Base-by-base conservation (phyloP, 2,329 filamentous ascomycete species). In the Bipolaris cookei region DNA sequence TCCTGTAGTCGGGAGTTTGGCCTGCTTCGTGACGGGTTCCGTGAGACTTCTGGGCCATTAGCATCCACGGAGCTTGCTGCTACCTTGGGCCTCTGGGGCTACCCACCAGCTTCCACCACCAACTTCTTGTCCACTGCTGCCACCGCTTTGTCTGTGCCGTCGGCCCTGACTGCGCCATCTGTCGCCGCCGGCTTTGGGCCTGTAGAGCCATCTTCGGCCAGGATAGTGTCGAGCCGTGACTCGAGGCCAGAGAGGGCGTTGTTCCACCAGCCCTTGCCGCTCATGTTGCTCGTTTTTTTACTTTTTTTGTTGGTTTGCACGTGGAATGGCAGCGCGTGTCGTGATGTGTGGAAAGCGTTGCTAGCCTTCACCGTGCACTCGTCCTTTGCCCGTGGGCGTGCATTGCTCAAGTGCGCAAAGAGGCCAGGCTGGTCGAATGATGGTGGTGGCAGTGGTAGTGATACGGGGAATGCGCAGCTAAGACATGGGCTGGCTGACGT, bases 161-260 rank as follows among this genome's bases (percentile, higher is more conserved):
- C 70, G 23, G 70, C 64, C 50, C 72, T 73, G 52, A 72, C 69
- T 16, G 74, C 68, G 41, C 75, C 65, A 37, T 80, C 75, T 28
- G 76, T 71, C 30, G 76, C 65, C 56, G 77, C 79, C 53, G 73
- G 74, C 58, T 75, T 78, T 48, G 78, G 80, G 48, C 78, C 77
- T 30, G 77, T 76, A 45, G 86, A 85, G 41, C 89, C 87, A 53
- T 91, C 88, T 65, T 97, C 93, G 51, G 92, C 88, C 59, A 99
- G 84, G 56, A 99, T 96, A 47, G 86, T 93, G 76, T 99, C 95
- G 58, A 99, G 85, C 41, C 91, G 88, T 58, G 93, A 96, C 79
- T 99, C 95, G 56, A 99, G 90, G 59, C 93, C 93, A 52, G 93
- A 92, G 59, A 98, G 92, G 62, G 94, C 93, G 77, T 94, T 91